A percentile compares a stretch with the other conserved stretches of the same genome.
phyloP scores from a whole-genome alignment of 164 flowering plant genomes.

The Magnolia sinica region DNA sequence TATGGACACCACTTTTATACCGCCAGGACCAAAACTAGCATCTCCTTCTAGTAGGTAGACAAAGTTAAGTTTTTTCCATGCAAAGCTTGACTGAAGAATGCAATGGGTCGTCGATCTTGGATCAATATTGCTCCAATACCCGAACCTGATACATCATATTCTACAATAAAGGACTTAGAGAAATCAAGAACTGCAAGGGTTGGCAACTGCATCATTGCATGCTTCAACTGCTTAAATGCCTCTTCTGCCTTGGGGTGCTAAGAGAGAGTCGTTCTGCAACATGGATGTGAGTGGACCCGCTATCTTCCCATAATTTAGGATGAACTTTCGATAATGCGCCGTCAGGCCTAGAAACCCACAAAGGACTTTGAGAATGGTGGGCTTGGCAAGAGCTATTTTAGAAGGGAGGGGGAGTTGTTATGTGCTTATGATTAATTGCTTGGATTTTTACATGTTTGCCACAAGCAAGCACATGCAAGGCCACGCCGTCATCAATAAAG shows the following conservation, averaged over 20 bases:
- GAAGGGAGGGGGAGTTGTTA: too few species aligned
- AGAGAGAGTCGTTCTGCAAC: neutral
- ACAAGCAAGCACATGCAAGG: too few species aligned
- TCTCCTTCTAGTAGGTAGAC: neutral
- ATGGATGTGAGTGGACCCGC: neutral
- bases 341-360: neutral
- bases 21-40: neutral
- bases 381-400: too few species aligned
- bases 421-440: too few species aligned
- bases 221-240: neutral
- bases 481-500: too few species aligned
- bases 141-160: neutral
- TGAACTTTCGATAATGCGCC: neutral
- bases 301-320: neutral
- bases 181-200: neutral
- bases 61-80: neutral
- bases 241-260: neutral
- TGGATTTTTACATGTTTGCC: too few species aligned
- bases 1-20: constrained; percentile 1
- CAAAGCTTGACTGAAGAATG: neutral
- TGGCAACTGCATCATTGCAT: neutral
- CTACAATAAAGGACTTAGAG: neutral
- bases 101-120: neutral
- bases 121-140: neutral
- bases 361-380: neutral